phyloP scores from a whole-genome alignment of 495 filamentous ascomycete genomes.

The Talaromyces trachyspermus region DNA sequence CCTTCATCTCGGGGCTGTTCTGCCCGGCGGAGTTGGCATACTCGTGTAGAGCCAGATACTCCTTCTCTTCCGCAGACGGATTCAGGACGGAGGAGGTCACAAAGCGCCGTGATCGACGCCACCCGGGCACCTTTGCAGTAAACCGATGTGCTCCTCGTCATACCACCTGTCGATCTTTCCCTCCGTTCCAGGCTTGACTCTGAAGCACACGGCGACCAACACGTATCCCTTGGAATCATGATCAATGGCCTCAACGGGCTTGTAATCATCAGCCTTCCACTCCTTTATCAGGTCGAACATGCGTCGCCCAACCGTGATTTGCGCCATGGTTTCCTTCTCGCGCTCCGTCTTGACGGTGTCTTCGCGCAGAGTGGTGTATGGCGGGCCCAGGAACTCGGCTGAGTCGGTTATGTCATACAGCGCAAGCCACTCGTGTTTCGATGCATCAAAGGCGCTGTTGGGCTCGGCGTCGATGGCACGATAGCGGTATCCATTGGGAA shows the following conservation, averaged over 20 bases:
- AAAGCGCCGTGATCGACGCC: constrained; percentile 62
- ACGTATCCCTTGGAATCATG: constrained; percentile 53
- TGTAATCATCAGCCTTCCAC: constrained; percentile 45
- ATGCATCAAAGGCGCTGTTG: constrained; percentile 8
- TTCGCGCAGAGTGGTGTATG: constrained; percentile 60
- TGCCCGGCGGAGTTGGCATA: constrained; percentile 58
- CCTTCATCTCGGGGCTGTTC: constrained; percentile 53
- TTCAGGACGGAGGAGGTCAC: constrained; percentile 48
- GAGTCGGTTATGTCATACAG: constrained; percentile 74
- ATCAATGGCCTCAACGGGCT: constrained; percentile 52
- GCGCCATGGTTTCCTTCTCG: constrained; percentile 67
- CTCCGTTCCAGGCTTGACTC: constrained; percentile 46
- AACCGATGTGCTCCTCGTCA: constrained; percentile 60
- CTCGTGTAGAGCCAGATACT: constrained; percentile 63
- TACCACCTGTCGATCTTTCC: constrained; percentile 60
- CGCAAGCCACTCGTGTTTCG: constrained; percentile 63
- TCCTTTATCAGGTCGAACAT: constrained; percentile 58
- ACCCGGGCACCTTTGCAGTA: constrained; percentile 67
- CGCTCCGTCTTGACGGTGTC: constrained; percentile 58
- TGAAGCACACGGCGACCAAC: constrained; percentile 53
- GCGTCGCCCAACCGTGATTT: constrained; percentile 62
- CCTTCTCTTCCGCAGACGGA: constrained; percentile 38
- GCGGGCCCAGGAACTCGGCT: constrained; percentile 54
- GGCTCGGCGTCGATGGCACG: constrained; percentile 49
- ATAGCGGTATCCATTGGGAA: constrained; percentile 71